phyloP scores from a whole-genome alignment of 176 grass and related monocot species.

The Avena atlantica region DNA sequence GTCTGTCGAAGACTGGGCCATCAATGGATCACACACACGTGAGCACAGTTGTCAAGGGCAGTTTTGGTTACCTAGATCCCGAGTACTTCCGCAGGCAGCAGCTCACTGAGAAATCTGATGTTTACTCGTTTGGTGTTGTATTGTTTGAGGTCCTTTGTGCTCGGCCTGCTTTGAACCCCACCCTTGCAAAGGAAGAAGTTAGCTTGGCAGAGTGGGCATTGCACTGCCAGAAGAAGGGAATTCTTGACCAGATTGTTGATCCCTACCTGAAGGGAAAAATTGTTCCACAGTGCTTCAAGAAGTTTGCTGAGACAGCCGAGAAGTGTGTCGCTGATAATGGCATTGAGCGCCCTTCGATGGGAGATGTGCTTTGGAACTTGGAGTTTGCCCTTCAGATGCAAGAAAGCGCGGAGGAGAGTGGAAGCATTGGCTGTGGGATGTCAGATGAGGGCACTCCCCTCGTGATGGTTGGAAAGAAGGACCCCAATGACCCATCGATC shows the following conservation, averaged over 20 bases:
- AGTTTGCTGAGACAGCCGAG: constrained; percentile 94
- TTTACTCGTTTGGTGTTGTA: constrained; percentile 94
- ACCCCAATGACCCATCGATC: constrained; percentile 60
- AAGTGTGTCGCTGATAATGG: constrained; percentile 89
- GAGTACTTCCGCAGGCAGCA: constrained; percentile 95
- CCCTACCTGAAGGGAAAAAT: constrained; percentile 87
- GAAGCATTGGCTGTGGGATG: constrained; percentile 67
- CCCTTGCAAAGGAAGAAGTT: constrained; percentile 91
- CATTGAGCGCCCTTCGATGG: constrained; percentile 85
- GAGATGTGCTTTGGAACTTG: constrained; percentile 96
- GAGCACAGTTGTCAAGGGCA: constrained; percentile 97
- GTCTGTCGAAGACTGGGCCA: constrained; percentile 93
- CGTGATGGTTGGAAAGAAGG: constrained; percentile 77
- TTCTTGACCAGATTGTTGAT: constrained; percentile 87
- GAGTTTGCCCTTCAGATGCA: constrained; percentile 95
- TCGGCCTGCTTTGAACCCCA: constrained; percentile 79
- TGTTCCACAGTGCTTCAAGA: constrained; percentile 84
- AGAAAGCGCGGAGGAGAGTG: constrained; percentile 75
- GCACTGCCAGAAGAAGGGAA: constrained; percentile 94
- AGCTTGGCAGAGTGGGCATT: constrained; percentile 96
- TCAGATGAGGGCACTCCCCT: constrained; percentile 64
- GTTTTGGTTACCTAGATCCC: constrained; percentile 93
- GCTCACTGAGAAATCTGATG: constrained; percentile 96
- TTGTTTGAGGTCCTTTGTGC: constrained; percentile 95
- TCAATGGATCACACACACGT: constrained; percentile 93